These are phyloP conservation scores for Phialophora macrospora DNA, from an alignment of 2,329 filamentous ascomycete genomes.

Conservation along the genomic window DNA sequence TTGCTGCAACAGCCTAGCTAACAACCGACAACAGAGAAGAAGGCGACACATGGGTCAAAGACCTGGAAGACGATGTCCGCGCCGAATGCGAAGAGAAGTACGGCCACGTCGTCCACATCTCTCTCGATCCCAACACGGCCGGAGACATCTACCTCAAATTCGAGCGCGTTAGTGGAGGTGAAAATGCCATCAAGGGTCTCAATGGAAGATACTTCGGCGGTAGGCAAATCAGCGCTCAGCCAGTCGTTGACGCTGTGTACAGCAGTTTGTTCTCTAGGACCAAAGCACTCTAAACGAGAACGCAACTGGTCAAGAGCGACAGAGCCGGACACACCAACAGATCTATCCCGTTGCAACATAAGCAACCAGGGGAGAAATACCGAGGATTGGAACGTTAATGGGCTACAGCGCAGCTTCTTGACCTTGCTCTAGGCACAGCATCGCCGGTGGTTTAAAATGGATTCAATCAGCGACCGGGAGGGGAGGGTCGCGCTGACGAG, in stretches of 20 bases:
- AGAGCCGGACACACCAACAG: background rate
- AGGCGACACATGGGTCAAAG: slow-evolving; percentile 86
- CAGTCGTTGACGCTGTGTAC: slow-evolving; percentile 98
- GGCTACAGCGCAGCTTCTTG: background rate
- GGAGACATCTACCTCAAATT: slow-evolving; percentile 99
- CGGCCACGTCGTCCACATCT: slow-evolving; percentile 96
- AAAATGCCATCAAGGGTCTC: slow-evolving; percentile 96
- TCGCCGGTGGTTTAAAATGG: background rate
- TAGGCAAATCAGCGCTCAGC: slow-evolving; percentile 88
- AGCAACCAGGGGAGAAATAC: background rate
- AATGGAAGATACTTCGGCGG: slow-evolving; percentile 97
- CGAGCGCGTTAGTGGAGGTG: slow-evolving; percentile 89
- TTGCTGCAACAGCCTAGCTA: background rate
- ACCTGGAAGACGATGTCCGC: slow-evolving; percentile 91
- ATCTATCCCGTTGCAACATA: background rate
- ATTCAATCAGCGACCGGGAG: background rate
- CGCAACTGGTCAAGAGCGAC: background rate
- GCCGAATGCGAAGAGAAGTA: slow-evolving; percentile 93
- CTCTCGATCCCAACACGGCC: slow-evolving; percentile 87
- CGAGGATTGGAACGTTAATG: background rate
- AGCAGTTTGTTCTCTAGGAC: slow-evolving; percentile 91
- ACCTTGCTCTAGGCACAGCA: background rate
- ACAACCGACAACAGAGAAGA: slow-evolving; percentile 67
- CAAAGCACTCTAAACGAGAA: slow-evolving; percentile 45
- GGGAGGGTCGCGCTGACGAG: background rate